phyloP scores from a whole-genome alignment of 1,284 basidiomycete genomes.

The Cryptococcus hybrid region DNA sequence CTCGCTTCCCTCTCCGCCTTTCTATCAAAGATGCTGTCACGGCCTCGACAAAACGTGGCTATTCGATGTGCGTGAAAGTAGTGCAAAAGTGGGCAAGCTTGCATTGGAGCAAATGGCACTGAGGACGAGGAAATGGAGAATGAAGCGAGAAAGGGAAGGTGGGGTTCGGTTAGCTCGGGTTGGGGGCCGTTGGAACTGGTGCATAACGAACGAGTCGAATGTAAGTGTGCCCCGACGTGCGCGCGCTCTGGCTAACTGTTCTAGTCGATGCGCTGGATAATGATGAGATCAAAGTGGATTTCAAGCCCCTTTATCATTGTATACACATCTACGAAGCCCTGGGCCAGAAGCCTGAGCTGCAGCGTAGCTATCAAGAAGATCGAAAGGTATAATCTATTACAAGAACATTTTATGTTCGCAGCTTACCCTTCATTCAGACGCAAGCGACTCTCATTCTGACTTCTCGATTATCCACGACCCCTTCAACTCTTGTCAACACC shows the following conservation, averaged over 20 bases:
- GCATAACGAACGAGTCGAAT: slow-evolving; percentile 91
- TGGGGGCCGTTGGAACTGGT: slow-evolving; percentile 90
- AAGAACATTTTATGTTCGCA: background rate
- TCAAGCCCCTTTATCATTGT: slow-evolving; percentile 92
- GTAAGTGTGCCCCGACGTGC: slow-evolving; percentile 55
- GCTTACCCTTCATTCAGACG: slow-evolving; percentile 53
- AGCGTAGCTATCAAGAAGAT: slow-evolving; percentile 91
- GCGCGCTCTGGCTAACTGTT: background rate
- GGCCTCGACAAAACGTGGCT: slow-evolving; percentile 94
- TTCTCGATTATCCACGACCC: slow-evolving; percentile 51
- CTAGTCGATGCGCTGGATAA: slow-evolving; percentile 89
- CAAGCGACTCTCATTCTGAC: slow-evolving; percentile 97
- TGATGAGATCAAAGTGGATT: slow-evolving; percentile 83
- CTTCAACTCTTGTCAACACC: slow-evolving; percentile 53
- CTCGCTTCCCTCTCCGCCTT: slow-evolving; percentile 80
- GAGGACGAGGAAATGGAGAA: slow-evolving; percentile 79
- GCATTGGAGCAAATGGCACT: slow-evolving; percentile 89
- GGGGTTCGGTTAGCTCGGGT: slow-evolving; percentile 68
- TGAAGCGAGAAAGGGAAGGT: slow-evolving; percentile 64
- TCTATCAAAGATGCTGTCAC: slow-evolving; percentile 93
- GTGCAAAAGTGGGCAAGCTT: slow-evolving; percentile 78
- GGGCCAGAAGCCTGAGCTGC: slow-evolving; percentile 83
- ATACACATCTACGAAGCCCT: slow-evolving; percentile 96
- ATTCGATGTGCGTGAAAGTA: slow-evolving; percentile 88
- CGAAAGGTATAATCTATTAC: slow-evolving; percentile 57